A percentile compares a stretch with the other conserved stretches of the same genome.
These are phyloP conservation scores for Chaetomium sp. DNA, from an alignment of 2,329 filamentous ascomycete genomes.

Conservation along the genomic window DNA sequence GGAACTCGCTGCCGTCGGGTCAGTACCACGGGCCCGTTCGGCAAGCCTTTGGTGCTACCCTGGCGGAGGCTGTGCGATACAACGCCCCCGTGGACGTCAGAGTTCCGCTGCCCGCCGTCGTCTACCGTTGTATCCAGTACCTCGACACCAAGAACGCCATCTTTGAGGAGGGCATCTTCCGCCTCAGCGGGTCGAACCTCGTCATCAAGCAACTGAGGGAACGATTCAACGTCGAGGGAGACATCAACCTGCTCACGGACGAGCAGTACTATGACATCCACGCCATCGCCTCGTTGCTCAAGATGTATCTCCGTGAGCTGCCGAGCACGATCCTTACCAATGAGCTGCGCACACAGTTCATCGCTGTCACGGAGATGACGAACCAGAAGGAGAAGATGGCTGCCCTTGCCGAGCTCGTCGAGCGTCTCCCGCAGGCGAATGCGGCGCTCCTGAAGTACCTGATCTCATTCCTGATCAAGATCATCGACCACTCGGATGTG, in stretches of 20 bases:
- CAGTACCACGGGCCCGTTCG: conserved; percentile 59
- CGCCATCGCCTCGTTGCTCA: conserved; percentile 89
- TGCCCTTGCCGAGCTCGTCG: conserved; percentile 75
- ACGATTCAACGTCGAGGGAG: conserved; percentile 89
- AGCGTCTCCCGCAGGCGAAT: conserved; percentile 78
- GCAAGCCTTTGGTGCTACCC: conserved; percentile 80
- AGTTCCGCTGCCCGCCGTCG: conserved; percentile 82
- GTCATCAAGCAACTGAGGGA: conserved; percentile 90
- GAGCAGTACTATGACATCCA: conserved; percentile 93
- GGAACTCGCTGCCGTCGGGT: conserved; percentile 45
- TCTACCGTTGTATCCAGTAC: conserved; percentile 95
- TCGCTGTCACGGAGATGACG: conserved; percentile 78
- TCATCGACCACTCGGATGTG: conserved; percentile 83
- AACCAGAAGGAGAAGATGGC: conserved; percentile 75
- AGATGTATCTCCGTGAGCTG: conserved; percentile 89
- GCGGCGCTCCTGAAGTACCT: conserved; percentile 80
- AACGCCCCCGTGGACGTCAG: conserved; percentile 73
- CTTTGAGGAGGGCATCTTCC: conserved; percentile 92
- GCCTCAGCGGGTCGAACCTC: conserved; percentile 93
- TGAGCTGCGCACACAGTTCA: conserved; percentile 86
- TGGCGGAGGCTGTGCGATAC: conserved; percentile 83
- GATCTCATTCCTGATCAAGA: conserved; percentile 84
- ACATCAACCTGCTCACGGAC: conserved; percentile 82
- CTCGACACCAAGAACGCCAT: conserved; percentile 79
- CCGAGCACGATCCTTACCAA: conserved; percentile 88